A percentile compares a stretch with the other conserved stretches of the same genome.
phyloP scores from a whole-genome alignment of 176 grass and related monocot genomes.

The Bothriochloa decipiens region DNA sequence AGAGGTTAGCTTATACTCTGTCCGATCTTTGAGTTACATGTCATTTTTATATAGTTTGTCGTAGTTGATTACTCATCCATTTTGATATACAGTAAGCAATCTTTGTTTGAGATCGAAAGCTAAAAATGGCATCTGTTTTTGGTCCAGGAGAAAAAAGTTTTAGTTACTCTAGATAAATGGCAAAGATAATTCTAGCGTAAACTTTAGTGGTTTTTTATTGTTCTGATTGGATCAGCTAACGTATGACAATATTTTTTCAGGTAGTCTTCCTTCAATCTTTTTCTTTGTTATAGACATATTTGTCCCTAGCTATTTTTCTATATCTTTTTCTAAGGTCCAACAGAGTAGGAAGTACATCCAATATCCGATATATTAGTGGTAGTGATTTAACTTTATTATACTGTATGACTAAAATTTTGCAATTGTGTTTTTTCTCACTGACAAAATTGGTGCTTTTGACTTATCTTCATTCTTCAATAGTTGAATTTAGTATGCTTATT shows the following conservation, averaged over 20 bases:
- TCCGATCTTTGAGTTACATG: not conserved
- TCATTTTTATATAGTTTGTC: not conserved
- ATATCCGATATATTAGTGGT: not conserved
- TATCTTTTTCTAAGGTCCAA: not conserved
- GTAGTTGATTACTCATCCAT: not conserved
- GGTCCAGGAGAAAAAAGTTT: not conserved
- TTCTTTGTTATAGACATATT: not conserved
- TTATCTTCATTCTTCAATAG: too few species aligned
- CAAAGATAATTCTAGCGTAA: not conserved
- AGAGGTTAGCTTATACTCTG: conserved; percentile 48
- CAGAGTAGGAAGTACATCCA: not conserved
- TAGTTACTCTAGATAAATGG: not conserved
- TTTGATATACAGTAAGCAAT: not conserved
- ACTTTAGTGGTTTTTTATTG: not conserved
- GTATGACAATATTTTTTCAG: not conserved
- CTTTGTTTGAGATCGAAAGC: too few species aligned
- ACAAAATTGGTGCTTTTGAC: too few species aligned
- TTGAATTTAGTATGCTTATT: too few species aligned
- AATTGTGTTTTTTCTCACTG: too few species aligned
- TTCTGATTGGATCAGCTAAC: not conserved
- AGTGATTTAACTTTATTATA: not conserved
- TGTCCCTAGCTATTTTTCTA: not conserved
- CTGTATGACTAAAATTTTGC: too few species aligned
- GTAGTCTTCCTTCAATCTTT: not conserved
- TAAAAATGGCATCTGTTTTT: not conserved